Evolutionary conservation across 106 monocot genomes (phyloP).

Genomic region (Dioscorea zingiberensis): DNA sequence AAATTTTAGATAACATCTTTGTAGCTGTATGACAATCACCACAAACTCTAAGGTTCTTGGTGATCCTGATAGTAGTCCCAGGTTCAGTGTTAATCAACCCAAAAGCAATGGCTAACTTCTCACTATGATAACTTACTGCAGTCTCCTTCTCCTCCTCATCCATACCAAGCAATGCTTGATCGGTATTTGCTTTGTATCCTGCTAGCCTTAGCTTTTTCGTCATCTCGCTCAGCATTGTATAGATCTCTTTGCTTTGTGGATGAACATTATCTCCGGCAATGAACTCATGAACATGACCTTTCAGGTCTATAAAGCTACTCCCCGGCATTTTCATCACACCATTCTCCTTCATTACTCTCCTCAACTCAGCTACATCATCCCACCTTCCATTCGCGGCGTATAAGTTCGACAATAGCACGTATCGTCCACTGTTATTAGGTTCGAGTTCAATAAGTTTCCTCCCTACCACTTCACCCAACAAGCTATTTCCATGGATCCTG

Average conservation of each 20-base stretch:
- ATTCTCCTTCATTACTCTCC: not conserved
- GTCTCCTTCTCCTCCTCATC: slow-evolving; percentile 5
- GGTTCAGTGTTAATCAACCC: not conserved
- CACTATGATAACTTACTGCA: not conserved
- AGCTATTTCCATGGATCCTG: slow-evolving; percentile 9
- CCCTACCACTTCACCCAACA: slow-evolving; percentile 6
- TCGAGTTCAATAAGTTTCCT: slow-evolving; percentile 7
- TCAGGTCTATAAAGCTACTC: slow-evolving; percentile 1
- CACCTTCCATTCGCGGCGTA: not conserved
- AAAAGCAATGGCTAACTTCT: slow-evolving; percentile 4
- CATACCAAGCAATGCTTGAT: not conserved
- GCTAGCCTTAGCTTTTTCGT: not conserved
- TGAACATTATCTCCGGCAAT: not conserved
- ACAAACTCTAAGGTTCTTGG: not conserved
- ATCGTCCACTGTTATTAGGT: not conserved
- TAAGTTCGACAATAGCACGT: not conserved
- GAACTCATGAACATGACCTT: not conserved
- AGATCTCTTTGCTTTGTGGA: slow-evolving; percentile 1
- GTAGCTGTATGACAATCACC: not conserved
- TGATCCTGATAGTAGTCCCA: not conserved
- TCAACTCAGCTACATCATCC: not conserved
- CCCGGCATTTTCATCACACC: not conserved
- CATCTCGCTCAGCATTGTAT: not conserved
- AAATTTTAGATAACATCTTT: not conserved
- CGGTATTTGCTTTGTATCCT: not conserved